Base-by-base conservation (phyloP, 768 basidiomycete species). In the Mycena alexandri region DNA sequence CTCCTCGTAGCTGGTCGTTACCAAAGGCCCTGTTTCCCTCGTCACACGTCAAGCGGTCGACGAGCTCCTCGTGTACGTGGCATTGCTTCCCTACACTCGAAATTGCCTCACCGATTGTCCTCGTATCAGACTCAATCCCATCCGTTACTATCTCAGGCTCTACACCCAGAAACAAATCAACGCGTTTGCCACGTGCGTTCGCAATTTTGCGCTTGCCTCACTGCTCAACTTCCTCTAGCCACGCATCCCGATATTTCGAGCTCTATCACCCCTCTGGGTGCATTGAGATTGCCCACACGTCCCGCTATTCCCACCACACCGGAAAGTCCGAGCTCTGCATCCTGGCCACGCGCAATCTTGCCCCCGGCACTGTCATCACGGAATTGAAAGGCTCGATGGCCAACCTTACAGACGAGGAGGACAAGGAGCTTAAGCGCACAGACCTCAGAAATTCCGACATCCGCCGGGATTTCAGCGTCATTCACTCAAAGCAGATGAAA, bases 331-430 rank as follows among this genome's bases (percentile, higher is more conserved):
- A 95, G 75, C 79, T 95, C 16, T 95, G 94, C 73, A 94, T 95
- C 57, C 85, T 95, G 56, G 94, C 94, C 34, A 95, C 94, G 21
- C 90, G 91, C 25, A 78, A 85, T 44, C 84, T 95, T 33, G 80
- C 82, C 25, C 85, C 89, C 22, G 92, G 93, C 65, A 79, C 85
- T 59, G 92, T 93, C 68, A 90, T 95, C 68, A 88, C 87, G n/a
- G 94, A 95, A 75, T 84, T 95, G 54, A 94, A 95, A 77, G 94
- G 94, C 41, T 95, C 94, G 12, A 93, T 95, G 92, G 94, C 94
- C 19, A 89, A 94, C 76, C 80, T 95, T 50, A 92, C 93, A 19
- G 91, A 92, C 59, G 91, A 93, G 69, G 94, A 95, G 75, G 94
- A 95, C 74, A 87, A 86, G 76, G 94, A 94, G 69, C 88, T 95